phyloP scores from a whole-genome alignment of 495 filamentous ascomycete genomes.

The Neurospora sp. region DNA sequence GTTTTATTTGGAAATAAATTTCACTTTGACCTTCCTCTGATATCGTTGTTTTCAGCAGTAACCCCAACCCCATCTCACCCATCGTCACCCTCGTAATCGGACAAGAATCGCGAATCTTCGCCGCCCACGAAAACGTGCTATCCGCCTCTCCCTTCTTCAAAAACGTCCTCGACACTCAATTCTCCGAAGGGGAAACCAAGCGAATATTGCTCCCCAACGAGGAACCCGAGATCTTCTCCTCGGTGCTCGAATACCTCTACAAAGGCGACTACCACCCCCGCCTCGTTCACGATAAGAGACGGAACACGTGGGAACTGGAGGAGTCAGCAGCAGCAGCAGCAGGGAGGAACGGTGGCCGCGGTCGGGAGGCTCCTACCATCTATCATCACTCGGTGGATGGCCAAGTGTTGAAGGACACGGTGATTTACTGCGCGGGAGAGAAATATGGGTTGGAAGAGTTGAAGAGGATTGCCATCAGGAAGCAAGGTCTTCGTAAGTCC shows the following conservation, averaged over 20 bases:
- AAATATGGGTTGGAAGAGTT: conserved; percentile 73
- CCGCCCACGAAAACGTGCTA: conserved; percentile 81
- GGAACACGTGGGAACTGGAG: conserved; percentile 64
- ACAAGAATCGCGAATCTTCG: conserved; percentile 71
- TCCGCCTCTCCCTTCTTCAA: conserved; percentile 68
- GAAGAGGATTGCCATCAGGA: conserved; percentile 71
- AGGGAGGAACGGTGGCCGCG: conserved; percentile 1
- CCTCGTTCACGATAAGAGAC: conserved; percentile 57
- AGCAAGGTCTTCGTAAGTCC: conserved; percentile 62
- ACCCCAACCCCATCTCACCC: conserved; percentile 46
- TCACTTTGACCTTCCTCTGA: conserved; percentile 7
- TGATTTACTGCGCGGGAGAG: conserved; percentile 82
- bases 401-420: conserved; percentile 74
- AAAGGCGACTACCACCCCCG: conserved; percentile 84
- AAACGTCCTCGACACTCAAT: conserved; percentile 47
- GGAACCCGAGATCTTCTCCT: conserved; percentile 82
- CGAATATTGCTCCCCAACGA: conserved; percentile 74
- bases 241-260: conserved; percentile 85
- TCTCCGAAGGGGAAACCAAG: conserved; percentile 54
- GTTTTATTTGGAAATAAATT: conserved; percentile 12
- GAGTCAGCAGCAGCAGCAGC: conserved; percentile 5
- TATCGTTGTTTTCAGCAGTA: conserved; percentile 20
- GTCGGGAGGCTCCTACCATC: conserved; percentile 52
- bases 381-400: conserved; percentile 55
- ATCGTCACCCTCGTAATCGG: conserved; percentile 77